phyloP scores from a whole-genome alignment of 306 rosid species.

The apple (Malus domestica) region DNA sequence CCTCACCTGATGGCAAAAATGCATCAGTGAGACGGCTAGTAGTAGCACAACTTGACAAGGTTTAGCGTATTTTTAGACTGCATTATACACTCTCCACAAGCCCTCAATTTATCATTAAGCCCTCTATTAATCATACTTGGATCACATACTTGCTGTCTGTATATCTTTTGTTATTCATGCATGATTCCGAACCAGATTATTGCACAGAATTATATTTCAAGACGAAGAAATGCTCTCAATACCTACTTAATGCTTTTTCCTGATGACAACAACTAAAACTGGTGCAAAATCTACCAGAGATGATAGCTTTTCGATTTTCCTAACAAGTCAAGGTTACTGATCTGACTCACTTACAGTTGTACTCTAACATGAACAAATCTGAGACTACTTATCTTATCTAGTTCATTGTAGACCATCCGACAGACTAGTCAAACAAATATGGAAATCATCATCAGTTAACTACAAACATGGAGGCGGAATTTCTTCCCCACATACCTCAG shows the following conservation, averaged over 20 bases:
- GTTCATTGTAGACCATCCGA: not conserved
- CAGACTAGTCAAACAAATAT: not conserved
- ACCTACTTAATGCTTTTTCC: not conserved
- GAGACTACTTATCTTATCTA: not conserved
- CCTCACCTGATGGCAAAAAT: not conserved
- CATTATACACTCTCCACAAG: not conserved
- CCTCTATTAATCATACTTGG: not conserved
- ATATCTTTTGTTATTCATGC: not conserved
- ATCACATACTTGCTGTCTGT: not conserved
- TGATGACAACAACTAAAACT: not conserved
- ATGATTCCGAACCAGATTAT: not conserved
- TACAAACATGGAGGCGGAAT: not conserved
- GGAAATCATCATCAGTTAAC: not conserved
- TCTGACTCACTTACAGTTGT: not conserved
- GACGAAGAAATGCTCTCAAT: not conserved
- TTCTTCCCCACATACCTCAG: not conserved
- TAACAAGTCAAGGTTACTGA: not conserved
- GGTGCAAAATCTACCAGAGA: not conserved
- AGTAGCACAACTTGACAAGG: slow-evolving; percentile 8
- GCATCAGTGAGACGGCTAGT: not conserved
- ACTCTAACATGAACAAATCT: not conserved
- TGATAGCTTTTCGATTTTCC: not conserved
- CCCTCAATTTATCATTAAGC: not conserved
- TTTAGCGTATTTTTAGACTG: not conserved
- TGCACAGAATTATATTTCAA: not conserved